These are phyloP conservation scores for Diutina neorugosa DNA, from an alignment of 1,139 yeast genomes.

Conservation along the genomic window DNA sequence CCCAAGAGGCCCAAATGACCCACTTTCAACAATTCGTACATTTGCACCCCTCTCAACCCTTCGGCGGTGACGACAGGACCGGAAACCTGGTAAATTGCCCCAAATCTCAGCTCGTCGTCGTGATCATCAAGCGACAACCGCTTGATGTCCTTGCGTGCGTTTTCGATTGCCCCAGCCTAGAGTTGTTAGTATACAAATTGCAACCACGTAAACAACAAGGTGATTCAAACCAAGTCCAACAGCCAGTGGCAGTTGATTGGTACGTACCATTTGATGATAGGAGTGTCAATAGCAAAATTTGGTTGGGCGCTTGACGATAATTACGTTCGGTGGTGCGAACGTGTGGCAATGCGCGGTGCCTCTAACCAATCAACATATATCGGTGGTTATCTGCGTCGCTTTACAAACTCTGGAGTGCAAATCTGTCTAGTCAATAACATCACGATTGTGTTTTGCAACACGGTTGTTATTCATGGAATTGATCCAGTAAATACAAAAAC, in stretches of 20 bases:
- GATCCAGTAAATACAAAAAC: no score
- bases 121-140: slow-evolving; percentile 69
- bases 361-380: neutral
- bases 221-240: neutral
- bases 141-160: slow-evolving; percentile 89
- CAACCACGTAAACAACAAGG: neutral
- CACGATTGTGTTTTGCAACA: no score
- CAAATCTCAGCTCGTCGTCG: slow-evolving; percentile 65
- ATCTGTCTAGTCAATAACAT: no score
- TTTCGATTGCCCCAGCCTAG: slow-evolving; percentile 95
- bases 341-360: slow-evolving; percentile 4
- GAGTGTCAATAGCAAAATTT: neutral
- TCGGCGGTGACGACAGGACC: slow-evolving; percentile 98
- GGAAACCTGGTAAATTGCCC: slow-evolving; percentile 84
- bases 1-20: slow-evolving; percentile 97
- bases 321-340: slow-evolving; percentile 8
- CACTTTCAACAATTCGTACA: slow-evolving; percentile 96
- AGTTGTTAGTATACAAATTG: neutral
- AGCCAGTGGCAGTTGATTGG: neutral
- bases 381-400: neutral
- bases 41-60: slow-evolving; percentile 97
- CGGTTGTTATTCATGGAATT: no score
- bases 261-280: slow-evolving; percentile 1
- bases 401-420: neutral
- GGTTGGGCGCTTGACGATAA: slow-evolving; percentile 5